Base-by-base conservation (phyloP, 2,329 filamentous ascomycete genomes). In the Helotiales sp. region DNA sequence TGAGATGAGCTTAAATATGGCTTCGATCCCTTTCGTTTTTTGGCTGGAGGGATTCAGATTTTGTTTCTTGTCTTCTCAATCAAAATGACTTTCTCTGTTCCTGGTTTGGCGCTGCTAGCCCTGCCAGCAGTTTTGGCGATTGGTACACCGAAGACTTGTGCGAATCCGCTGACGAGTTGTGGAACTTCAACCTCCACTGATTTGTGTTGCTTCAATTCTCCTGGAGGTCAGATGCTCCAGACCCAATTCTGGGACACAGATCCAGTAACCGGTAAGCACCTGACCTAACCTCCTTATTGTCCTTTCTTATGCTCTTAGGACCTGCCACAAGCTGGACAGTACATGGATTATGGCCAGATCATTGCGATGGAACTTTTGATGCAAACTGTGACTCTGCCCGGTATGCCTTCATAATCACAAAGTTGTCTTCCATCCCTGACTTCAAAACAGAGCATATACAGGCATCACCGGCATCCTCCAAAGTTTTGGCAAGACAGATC, bases 161-260 rank as follows among this genome's bases (percentile, higher is more conserved):
- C 71, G 13, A 76, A 69, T 62, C 70, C 74, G 30, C 34, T 59
- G 20, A 54, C 68, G 30, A 72, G 69, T 52, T 93, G 90, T 75
- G 85, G 88, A 65, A 89, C 89, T 74, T 86, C 84, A 6, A 87
- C 87, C 2, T 78, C 79, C 7, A 77, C 83, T 60, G 83, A 93
- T 74, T 85, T 88, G 8, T 93, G 91, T 81, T 93, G 91, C 79
- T 91, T 93, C 81, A 91, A 91, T 74, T 83, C 87, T 20, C 91
- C 91, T 0, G 88, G 90, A 7, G 91, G 91, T 10, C 86, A 91
- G 70, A 79, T 93, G 52, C 82, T 93, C 6, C 87, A 88, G 77
- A 93, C 91, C 2, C 91, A 93, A 74, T 93, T 93, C 80, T 93
- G 91, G 91, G 91, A 93, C 75, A 85, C 87, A 0, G 77, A 85